Conservation (phyloP, 257 asterid species). For the Jacaranda copaia region DNA sequence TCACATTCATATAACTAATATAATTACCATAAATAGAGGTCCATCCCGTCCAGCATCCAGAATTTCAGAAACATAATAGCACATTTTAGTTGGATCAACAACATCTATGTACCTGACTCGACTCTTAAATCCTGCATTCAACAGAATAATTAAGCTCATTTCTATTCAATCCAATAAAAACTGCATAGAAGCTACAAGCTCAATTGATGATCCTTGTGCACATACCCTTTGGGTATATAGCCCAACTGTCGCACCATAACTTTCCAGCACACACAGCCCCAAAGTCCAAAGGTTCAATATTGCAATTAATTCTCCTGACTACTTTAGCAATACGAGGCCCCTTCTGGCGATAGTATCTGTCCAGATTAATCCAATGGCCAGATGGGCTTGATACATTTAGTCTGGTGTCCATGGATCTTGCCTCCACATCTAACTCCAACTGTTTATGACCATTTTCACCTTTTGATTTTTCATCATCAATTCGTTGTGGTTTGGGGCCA, state of each 20-base stretch:
- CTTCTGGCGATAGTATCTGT: slow-evolving; percentile 67
- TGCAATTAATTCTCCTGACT: slow-evolving; percentile 73
- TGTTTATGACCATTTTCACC: slow-evolving; percentile 42
- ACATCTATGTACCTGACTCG: slow-evolving; percentile 69
- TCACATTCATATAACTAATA: not conserved
- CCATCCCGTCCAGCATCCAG: slow-evolving; percentile 72
- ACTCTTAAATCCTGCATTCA: slow-evolving; percentile 72
- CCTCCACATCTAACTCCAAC: slow-evolving; percentile 45
- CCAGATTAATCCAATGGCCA: slow-evolving; percentile 56
- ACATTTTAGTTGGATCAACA: slow-evolving; percentile 63
- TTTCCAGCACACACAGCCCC: slow-evolving; percentile 62
- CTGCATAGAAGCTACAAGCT: slow-evolving; percentile 15
- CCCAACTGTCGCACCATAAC: slow-evolving; percentile 69
- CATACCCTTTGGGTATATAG: slow-evolving; percentile 78
- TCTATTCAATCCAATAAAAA: not conserved
- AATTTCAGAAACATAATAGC: slow-evolving; percentile 70
- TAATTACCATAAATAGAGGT: slow-evolving; percentile 73
- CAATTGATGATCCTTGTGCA: not conserved
- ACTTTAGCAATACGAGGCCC: slow-evolving; percentile 90
- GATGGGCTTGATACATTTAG: slow-evolving; percentile 48
- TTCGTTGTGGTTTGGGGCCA: slow-evolving; percentile 37
- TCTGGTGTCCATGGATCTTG: slow-evolving; percentile 43
- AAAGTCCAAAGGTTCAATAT: slow-evolving; percentile 61
- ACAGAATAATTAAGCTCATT: slow-evolving; percentile 34
- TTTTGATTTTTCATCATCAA: slow-evolving; percentile 35